phyloP scores from a whole-genome alignment of 441 rosid genomes.

The Pelargonium cotyledonis region DNA sequence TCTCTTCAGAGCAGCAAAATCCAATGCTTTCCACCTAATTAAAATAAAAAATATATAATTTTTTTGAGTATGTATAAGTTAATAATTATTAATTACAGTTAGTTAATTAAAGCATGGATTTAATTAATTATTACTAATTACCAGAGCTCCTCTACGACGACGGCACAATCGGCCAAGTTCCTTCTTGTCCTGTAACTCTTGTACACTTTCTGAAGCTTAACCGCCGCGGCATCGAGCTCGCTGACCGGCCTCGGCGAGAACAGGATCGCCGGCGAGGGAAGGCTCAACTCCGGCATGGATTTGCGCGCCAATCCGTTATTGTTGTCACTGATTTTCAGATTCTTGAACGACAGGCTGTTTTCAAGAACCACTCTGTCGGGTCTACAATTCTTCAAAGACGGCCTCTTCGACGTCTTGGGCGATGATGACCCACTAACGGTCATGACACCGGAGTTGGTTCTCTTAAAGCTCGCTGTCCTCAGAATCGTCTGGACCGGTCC shows the following conservation, averaged over 20 bases:
- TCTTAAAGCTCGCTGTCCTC: constrained; percentile 15
- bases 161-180: constrained; percentile 67
- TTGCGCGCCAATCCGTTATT: constrained; percentile 19
- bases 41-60: background rate
- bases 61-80: too few relatives aligned
- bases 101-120: background rate
- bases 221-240: constrained; percentile 73
- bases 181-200: constrained; percentile 65
- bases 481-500: background rate
- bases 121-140: constrained; percentile 11
- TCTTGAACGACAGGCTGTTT: constrained; percentile 40
- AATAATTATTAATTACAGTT: too few relatives aligned
- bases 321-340: constrained; percentile 4
- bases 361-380: constrained; percentile 42
- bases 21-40: constrained; percentile 80
- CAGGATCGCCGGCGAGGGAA: constrained; percentile 42
- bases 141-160: constrained; percentile 63
- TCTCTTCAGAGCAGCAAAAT: constrained; percentile 56
- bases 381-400: constrained; percentile 31
- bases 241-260: constrained; percentile 61
- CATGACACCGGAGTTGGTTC: constrained; percentile 29
- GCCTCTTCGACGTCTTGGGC: constrained; percentile 36
- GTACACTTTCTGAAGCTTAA: constrained; percentile 58
- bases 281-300: constrained; percentile 29
- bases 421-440: constrained; percentile 24